Evolutionary conservation across 148 eudicot genomes (phyloP).

Genomic region (Persicaria maculosa): DNA sequence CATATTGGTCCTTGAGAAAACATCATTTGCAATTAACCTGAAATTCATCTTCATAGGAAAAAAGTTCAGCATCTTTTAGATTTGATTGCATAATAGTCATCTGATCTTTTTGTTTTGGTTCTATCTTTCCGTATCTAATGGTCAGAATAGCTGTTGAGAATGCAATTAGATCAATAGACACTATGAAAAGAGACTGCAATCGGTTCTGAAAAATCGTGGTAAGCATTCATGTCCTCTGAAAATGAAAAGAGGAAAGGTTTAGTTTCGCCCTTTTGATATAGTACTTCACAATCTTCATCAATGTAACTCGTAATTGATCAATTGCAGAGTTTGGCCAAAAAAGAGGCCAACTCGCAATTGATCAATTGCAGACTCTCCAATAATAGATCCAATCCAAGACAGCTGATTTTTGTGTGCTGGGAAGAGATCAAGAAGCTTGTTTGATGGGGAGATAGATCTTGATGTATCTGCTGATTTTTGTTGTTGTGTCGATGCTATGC

Average conservation of each 20-base stretch:
- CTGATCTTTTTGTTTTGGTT: background rate
- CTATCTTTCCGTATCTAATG: constrained; percentile 22
- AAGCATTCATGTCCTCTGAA: constrained; percentile 17
- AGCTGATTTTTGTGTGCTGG: background rate
- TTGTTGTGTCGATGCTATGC: too few relatives aligned
- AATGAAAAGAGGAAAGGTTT: background rate
- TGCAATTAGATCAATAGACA: constrained; percentile 53
- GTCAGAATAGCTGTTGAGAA: constrained; percentile 51
- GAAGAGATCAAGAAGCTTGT: too few relatives aligned
- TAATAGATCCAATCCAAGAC: constrained; percentile 3
- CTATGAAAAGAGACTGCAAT: constrained; percentile 79
- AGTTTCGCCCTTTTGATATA: too few relatives aligned
- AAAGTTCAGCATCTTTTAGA: background rate
- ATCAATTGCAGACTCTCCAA: constrained; percentile 19
- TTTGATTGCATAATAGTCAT: background rate
- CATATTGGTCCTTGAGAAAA: background rate
- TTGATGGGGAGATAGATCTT: background rate
- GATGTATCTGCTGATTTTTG: background rate
- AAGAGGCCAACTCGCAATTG: constrained; percentile 15
- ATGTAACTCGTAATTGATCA: background rate
- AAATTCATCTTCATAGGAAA: background rate
- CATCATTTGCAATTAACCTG: background rate
- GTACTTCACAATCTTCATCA: too few relatives aligned
- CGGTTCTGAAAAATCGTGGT: constrained; percentile 94
- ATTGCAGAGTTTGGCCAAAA: constrained; percentile 42